These are phyloP conservation scores for Starmerella riodocensis DNA, from an alignment of 805 yeast species.

Conservation along the genomic window DNA sequence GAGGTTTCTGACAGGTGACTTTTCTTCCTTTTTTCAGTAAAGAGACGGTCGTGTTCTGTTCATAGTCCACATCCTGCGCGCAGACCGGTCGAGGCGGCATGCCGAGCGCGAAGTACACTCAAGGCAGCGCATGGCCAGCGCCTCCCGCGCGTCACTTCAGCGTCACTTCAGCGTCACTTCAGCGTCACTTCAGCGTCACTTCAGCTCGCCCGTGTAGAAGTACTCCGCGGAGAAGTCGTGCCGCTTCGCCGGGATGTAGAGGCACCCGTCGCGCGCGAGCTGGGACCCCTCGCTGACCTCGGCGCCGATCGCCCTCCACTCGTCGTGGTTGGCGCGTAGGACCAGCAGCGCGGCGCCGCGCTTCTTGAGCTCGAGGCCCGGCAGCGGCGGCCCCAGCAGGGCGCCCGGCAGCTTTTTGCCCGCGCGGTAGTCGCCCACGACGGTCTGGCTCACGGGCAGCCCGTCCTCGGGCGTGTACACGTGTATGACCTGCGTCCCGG, in stretches of 20 bases:
- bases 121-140: too few species aligned
- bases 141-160: too few species aligned
- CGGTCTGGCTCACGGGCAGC: conserved; percentile 29
- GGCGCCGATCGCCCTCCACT: conserved; percentile 1
- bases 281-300: conserved; percentile 4
- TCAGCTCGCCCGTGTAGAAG: conserved; percentile 18
- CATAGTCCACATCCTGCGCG: too few species aligned
- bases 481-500: conserved; percentile 28
- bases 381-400: conserved; percentile 19
- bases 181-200: conserved; percentile 4
- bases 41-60: too few species aligned
- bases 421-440: conserved; percentile 23
- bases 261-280: conserved; percentile 16
- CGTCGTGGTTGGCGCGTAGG: conserved; percentile 11
- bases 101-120: too few species aligned
- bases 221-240: conserved; percentile 16
- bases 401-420: conserved; percentile 9
- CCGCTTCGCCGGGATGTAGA: conserved; percentile 15
- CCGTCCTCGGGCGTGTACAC: conserved; percentile 23
- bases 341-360: conserved; percentile 3
- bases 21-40: too few species aligned
- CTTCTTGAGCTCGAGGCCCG: conserved; percentile 18
- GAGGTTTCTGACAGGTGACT: too few species aligned
- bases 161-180: too few species aligned
- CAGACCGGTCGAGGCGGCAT: too few species aligned